These are phyloP conservation scores for Leccinum cinnamomeum DNA, from an alignment of 1,284 basidiomycete species.

Conservation along the genomic window DNA sequence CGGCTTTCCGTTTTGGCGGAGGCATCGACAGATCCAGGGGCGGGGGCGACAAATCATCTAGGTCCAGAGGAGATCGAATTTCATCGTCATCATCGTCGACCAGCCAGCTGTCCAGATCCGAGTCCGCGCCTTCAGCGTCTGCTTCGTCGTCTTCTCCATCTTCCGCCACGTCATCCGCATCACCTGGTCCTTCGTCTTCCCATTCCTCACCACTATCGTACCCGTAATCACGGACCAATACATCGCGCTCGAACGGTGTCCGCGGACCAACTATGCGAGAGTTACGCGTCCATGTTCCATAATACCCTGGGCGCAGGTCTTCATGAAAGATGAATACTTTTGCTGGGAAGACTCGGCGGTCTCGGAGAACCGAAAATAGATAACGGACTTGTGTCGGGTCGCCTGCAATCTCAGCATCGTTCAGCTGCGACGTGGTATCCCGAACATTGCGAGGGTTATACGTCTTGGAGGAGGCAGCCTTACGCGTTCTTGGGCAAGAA, in stretches of 20 bases:
- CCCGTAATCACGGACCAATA: slow-evolving; percentile 70
- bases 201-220: slow-evolving; percentile 87
- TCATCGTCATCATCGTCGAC: slow-evolving; percentile 78
- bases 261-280: slow-evolving; percentile 71
- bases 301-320: slow-evolving; percentile 81
- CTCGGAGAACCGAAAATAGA: slow-evolving; percentile 53
- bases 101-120: slow-evolving; percentile 75
- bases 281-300: slow-evolving; percentile 82
- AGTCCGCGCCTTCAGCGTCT: slow-evolving; percentile 59
- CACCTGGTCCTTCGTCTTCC: slow-evolving; percentile 74
- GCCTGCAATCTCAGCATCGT: slow-evolving; percentile 74
- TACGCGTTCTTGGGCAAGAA: slow-evolving; percentile 4
- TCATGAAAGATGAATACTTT: slow-evolving; percentile 77
- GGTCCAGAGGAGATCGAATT: slow-evolving; percentile 42
- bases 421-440: slow-evolving; percentile 60
- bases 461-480: slow-evolving; percentile 34
- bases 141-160: slow-evolving; percentile 67
- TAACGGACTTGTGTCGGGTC: slow-evolving; percentile 61
- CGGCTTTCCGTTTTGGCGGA: slow-evolving; percentile 55
- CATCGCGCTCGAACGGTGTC: slow-evolving; percentile 71
- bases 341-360: slow-evolving; percentile 59
- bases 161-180: slow-evolving; percentile 70
- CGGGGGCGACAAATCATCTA: slow-evolving; percentile 42
- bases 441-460: slow-evolving; percentile 45
- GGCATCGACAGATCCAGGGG: slow-evolving; percentile 39